Percentiles rank a stretch among this genome's conserved stretches.
Conservation (phyloP, 495 filamentous ascomycete genomes). For the Hamigera avellanea region DNA sequence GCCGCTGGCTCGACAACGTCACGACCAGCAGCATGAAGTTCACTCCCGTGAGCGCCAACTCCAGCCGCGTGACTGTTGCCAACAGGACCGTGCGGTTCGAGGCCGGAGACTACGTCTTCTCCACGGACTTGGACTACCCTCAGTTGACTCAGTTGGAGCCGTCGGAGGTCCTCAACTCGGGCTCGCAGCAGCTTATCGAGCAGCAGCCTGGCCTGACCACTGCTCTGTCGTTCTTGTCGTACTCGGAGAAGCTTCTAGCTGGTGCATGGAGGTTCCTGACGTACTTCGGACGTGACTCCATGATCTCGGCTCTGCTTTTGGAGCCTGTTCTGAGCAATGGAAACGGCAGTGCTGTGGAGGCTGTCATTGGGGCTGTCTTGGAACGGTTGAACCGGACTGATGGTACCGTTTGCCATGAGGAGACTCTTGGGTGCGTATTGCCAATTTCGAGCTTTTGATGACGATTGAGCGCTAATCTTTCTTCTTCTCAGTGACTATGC, state of each 20-base stretch:
- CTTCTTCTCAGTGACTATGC: constrained; percentile 45
- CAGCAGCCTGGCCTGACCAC: constrained; percentile 32
- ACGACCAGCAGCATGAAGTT: constrained; percentile 42
- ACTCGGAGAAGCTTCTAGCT: constrained; percentile 47
- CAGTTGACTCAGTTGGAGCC: constrained; percentile 42
- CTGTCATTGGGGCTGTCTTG: constrained; percentile 46
- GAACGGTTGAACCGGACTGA: constrained; percentile 48
- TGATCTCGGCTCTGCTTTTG: constrained; percentile 47
- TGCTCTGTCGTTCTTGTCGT: constrained; percentile 52
- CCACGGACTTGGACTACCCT: constrained; percentile 48
- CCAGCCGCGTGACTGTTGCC: constrained; percentile 17
- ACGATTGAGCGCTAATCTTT: neutral
- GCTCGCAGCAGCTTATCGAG: constrained; percentile 30
- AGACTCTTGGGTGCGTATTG: constrained; percentile 42
- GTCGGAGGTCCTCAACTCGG: constrained; percentile 34
- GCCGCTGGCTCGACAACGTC: constrained; percentile 50
- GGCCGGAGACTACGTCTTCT: constrained; percentile 44
- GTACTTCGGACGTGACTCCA: constrained; percentile 55
- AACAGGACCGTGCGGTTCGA: constrained; percentile 34
- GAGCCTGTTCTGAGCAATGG: constrained; percentile 47
- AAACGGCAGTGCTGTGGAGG: constrained; percentile 43
- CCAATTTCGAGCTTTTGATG: neutral
- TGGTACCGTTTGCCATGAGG: constrained; percentile 52
- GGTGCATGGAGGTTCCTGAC: constrained; percentile 58
- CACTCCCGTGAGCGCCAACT: constrained; percentile 11